These are phyloP conservation scores for Oryza australiensis DNA, from an alignment of 176 grass and related monocot genomes.

Conservation along the genomic window DNA sequence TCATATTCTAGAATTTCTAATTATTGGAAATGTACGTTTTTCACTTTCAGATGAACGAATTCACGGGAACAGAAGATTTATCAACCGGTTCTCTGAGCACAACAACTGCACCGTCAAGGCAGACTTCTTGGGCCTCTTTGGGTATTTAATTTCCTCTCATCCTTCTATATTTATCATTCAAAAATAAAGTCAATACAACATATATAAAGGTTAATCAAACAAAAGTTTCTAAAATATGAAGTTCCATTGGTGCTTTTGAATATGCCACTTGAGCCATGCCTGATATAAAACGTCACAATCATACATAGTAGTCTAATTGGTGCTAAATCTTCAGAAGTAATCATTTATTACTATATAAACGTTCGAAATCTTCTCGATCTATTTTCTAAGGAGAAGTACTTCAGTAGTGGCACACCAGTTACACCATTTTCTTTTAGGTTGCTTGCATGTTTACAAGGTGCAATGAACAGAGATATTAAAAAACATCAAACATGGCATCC, in stretches of 20 bases:
- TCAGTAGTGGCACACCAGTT: slow-evolving; percentile 40
- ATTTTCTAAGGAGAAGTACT: not conserved
- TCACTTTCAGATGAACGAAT: slow-evolving; percentile 67
- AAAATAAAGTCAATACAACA: not conserved
- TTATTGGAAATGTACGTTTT: not conserved
- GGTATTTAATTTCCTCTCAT: slow-evolving; percentile 30
- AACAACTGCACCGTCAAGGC: slow-evolving; percentile 56
- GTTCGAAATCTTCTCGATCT: slow-evolving; percentile 10
- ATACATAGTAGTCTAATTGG: not conserved
- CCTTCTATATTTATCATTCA: not conserved
- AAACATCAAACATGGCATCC: not conserved
- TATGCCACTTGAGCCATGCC: not conserved
- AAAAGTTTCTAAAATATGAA: not conserved
- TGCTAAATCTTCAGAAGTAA: slow-evolving; percentile 7
- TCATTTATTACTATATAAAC: slow-evolving; percentile 18
- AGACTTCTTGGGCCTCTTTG: slow-evolving; percentile 56
- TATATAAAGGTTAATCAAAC: not conserved
- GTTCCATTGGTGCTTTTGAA: not conserved
- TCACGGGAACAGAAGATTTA: slow-evolving; percentile 62
- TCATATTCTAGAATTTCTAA: not conserved
- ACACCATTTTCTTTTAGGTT: slow-evolving; percentile 22
- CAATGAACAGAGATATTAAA: not conserved
- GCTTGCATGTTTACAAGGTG: slow-evolving; percentile 33
- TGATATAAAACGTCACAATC: not conserved
- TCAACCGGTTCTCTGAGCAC: slow-evolving; percentile 58